Base-by-base conservation (phyloP, 495 filamentous ascomycete species). In the Opeltia flavorubescens region DNA sequence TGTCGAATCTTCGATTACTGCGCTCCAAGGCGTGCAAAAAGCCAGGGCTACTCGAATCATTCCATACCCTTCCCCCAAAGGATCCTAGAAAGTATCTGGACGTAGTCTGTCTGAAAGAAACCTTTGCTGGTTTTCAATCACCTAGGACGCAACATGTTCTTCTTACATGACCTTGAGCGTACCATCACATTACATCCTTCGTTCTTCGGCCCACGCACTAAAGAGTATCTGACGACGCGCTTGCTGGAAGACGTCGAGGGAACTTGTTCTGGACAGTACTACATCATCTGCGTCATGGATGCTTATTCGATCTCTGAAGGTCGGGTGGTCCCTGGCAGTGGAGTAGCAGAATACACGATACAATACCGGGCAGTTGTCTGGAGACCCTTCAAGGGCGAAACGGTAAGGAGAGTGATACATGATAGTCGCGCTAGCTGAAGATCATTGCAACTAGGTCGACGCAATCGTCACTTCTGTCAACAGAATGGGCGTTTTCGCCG, bases 271-370 rank as follows among this genome's bases (percentile, higher is more conserved):
- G 91, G 93, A 38, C 81, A 81, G 56, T 94, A 89, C 68, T 95
- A 86, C 56, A 89, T 96, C 59, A 89, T 98, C 47, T 89, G 85
- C 56, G 86, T 98, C 40, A 86, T 96, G 77, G 91, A 96, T 60
- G 78, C 86, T 38, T 86, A 87, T 47, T 81, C 95, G 51, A 83
- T 96, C 53, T 89, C 86, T 13, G 84, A 93, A 52, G 91, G 93
- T 4, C 78, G 83, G 38, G 88, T 99, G 50, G 77, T 95, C 26
- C 89, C 91, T 0, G 83, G 86, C 3, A 87, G 78, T 49, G 91
- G 86, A 13, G 68, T 87, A 42, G 91, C 93, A 18, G 86, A 95
- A 61, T 99, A 94, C 64, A 95, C 84, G 0, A 84, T 96, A 35
- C 79, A 81, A 53, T 99, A 95, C 59, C 83, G 87, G 43, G 91